Percentiles rank a stretch among this genome's conserved stretches.
Conservation (phyloP, 2,329 filamentous ascomycete species). For the Apiospora marii region DNA sequence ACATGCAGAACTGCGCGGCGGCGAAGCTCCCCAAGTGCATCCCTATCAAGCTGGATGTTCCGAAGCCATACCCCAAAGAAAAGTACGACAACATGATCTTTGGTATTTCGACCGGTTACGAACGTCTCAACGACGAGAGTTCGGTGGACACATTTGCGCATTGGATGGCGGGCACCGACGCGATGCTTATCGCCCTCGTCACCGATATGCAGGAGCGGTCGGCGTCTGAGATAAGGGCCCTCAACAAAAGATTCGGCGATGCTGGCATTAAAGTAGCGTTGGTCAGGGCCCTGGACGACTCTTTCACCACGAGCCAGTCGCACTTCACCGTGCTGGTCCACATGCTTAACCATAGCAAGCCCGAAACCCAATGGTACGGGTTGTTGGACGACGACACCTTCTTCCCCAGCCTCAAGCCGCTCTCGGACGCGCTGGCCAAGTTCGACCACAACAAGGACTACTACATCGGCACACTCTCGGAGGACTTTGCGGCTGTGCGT, state of each 20-base stretch:
- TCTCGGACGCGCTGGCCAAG: conserved; percentile 55
- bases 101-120: conserved; percentile 65
- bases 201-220: conserved; percentile 50
- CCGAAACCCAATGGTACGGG: conserved; percentile 60
- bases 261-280: conserved; percentile 46
- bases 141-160: conserved; percentile 71
- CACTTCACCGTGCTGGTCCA: conserved; percentile 64
- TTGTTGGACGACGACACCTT: conserved; percentile 72
- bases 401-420: conserved; percentile 61
- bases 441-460: conserved; percentile 57
- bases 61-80: conserved; percentile 49
- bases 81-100: conserved; percentile 62
- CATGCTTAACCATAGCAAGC: conserved; percentile 52
- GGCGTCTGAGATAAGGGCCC: conserved; percentile 40
- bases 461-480: conserved; percentile 66
- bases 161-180: conserved; percentile 61
- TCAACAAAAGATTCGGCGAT: conserved; percentile 44
- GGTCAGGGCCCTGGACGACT: conserved; percentile 43
- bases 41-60: conserved; percentile 56
- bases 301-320: conserved; percentile 56
- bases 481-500: conserved; percentile 60
- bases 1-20: conserved; percentile 41
- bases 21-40: conserved; percentile 46
- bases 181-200: conserved; percentile 60
- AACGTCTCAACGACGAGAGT: conserved; percentile 84